These are phyloP conservation scores for Pseudognaphalium luteoalbum DNA, from an alignment of 129 eudicot species.

Conservation along the genomic window DNA sequence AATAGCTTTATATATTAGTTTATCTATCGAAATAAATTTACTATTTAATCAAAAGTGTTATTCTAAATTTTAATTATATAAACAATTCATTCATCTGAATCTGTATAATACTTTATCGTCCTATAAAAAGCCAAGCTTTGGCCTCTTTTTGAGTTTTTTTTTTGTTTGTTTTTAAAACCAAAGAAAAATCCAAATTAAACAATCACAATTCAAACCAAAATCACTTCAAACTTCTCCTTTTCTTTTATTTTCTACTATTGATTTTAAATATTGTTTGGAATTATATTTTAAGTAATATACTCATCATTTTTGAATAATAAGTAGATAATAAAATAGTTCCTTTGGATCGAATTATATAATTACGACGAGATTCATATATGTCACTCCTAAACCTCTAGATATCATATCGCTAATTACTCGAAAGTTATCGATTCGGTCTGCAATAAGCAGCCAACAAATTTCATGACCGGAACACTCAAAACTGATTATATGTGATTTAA, in stretches of 20 bases:
- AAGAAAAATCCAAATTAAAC: background rate
- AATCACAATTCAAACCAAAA: background rate
- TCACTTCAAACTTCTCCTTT: background rate
- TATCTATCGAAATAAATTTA: background rate
- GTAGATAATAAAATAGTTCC: too few relatives aligned
- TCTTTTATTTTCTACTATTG: too few relatives aligned
- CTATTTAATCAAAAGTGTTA: background rate
- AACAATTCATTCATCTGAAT: background rate
- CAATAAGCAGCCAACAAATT: background rate
- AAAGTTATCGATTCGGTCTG: background rate
- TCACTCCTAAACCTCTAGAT: too few relatives aligned
- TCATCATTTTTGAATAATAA: too few relatives aligned
- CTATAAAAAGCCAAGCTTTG: slow-evolving; percentile 24
- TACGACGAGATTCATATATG: background rate
- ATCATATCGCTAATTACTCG: background rate
- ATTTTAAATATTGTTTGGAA: background rate
- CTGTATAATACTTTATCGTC: background rate
- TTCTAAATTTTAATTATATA: background rate
- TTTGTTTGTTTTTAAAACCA: background rate
- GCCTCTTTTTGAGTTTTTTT: background rate
- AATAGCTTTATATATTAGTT: background rate
- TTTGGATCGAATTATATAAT: too few relatives aligned
- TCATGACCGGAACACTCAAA: background rate
- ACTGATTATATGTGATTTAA: background rate
- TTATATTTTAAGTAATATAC: too few relatives aligned